A percentile compares a stretch with the other conserved stretches of the same genome.
phyloP scores from a whole-genome alignment of 2,329 filamentous ascomycete species.

The Aspergillus fijiensis region DNA sequence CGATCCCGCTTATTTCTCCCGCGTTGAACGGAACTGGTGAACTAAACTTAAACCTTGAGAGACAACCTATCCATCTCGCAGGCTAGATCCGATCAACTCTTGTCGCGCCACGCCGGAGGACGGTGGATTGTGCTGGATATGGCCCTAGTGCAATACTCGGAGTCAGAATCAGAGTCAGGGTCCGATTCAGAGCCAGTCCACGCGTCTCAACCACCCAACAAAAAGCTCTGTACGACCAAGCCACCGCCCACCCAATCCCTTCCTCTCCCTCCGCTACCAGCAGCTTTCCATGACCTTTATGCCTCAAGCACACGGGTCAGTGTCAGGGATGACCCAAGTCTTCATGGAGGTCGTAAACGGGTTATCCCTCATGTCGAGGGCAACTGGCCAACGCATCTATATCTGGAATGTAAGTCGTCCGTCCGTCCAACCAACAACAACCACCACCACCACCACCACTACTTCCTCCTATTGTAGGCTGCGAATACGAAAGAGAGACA shows the following conservation, averaged over 20 bases:
- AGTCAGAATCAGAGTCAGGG: constrained; percentile 42
- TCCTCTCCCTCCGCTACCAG: constrained; percentile 70
- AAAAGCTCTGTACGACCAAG: constrained; percentile 20
- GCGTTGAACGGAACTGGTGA: too few relatives aligned
- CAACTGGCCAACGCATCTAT: constrained; percentile 91
- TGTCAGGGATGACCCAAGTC: constrained; percentile 73
- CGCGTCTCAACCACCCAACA: constrained; percentile 23
- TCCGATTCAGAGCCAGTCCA: constrained; percentile 2
- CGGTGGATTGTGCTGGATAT: constrained; percentile 39
- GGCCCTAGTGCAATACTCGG: constrained; percentile 66
- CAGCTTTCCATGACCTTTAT: constrained; percentile 85
- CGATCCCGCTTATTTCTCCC: too few relatives aligned
- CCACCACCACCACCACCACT: background rate
- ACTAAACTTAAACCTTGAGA: too few relatives aligned
- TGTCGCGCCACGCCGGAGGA: background rate
- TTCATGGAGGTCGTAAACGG: constrained; percentile 83
- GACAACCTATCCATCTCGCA: too few relatives aligned
- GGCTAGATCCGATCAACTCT: background rate
- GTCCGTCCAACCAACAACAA: constrained; percentile 2
- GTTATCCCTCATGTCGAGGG: constrained; percentile 80
- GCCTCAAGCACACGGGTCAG: constrained; percentile 75
- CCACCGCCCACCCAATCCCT: constrained; percentile 16
- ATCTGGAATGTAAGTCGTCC: constrained; percentile 72
- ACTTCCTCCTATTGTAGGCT: background rate
- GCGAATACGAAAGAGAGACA: background rate